Evolutionary conservation across 2,329 filamentous ascomycete species (phyloP).

Genomic region (Sporothrix inflata): DNA sequence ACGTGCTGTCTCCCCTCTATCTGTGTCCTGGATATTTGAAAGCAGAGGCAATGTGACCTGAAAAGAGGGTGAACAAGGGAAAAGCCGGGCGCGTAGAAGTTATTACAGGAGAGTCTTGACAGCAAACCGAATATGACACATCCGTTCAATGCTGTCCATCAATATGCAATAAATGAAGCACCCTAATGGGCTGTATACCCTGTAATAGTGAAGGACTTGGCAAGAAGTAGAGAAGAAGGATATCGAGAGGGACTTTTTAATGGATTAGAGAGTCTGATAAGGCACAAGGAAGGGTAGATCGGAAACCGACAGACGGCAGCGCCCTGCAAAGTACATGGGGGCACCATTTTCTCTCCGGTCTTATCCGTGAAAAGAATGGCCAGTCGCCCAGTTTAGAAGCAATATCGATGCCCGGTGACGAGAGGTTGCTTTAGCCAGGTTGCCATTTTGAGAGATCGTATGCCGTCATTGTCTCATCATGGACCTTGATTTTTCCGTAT

Average conservation of each 20-base stretch:
- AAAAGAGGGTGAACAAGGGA: not conserved
- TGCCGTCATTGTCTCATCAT: not conserved
- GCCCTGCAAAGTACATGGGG: not conserved
- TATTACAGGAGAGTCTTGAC: not conserved
- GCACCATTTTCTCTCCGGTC: not conserved
- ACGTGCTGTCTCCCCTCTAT: not conserved
- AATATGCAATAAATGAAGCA: constrained; percentile 17
- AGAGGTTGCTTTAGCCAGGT: not conserved
- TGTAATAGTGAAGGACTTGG: not conserved
- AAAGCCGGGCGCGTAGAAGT: not conserved
- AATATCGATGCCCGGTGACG: not conserved
- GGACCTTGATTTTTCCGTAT: not conserved
- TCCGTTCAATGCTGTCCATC: not conserved
- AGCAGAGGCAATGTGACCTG: constrained; percentile 4
- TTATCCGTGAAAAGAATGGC: not conserved
- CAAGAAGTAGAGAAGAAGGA: not conserved
- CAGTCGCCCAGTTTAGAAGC: not conserved
- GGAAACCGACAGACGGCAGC: not conserved
- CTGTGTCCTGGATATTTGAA: not conserved
- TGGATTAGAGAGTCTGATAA: not conserved
- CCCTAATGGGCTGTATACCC: not conserved
- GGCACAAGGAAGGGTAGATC: not conserved
- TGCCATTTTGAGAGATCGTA: not conserved
- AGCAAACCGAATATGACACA: not conserved
- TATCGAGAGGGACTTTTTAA: not conserved